Percentiles rank a stretch among this genome's conserved stretches.
Evolutionary conservation across 208 protist genomes (phyloP).

Genomic region (Giardia muris): DNA sequence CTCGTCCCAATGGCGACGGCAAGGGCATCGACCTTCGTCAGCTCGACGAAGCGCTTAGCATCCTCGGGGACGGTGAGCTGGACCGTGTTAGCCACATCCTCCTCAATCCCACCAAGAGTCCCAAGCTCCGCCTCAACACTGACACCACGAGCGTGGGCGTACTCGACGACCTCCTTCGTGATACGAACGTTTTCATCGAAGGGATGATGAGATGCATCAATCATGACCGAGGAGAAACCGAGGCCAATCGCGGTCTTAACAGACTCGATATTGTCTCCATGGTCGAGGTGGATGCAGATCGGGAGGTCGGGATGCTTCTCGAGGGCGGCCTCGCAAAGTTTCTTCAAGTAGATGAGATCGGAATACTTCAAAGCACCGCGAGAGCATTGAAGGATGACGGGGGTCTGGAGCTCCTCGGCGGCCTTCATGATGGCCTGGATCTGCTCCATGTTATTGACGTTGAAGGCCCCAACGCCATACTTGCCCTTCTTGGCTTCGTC

Average conservation of each 20-base stretch:
- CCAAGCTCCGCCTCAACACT: constrained; percentile 49
- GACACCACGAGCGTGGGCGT: constrained; percentile 42
- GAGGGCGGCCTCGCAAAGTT: constrained; percentile 42
- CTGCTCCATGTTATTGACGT: constrained; percentile 49
- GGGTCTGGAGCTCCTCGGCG: constrained; percentile 39
- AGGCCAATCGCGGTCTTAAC: constrained; percentile 32
- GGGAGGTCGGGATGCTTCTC: constrained; percentile 44
- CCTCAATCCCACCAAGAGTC: constrained; percentile 45
- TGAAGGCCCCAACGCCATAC: constrained; percentile 47
- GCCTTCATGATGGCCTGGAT: constrained; percentile 46
- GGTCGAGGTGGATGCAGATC: constrained; percentile 46
- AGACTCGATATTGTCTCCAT: constrained; percentile 41
- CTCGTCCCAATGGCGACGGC: constrained; percentile 49
- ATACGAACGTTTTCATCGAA: constrained; percentile 47
- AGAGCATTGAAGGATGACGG: constrained; percentile 48
- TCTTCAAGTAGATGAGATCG: constrained; percentile 41
- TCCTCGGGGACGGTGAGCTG: constrained; percentile 45
- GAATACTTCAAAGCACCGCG: constrained; percentile 47
- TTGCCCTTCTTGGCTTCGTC: constrained; percentile 33
- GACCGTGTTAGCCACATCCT: constrained; percentile 37
- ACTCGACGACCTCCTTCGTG: constrained; percentile 47
- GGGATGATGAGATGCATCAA: constrained; percentile 44
- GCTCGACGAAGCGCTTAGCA: constrained; percentile 38
- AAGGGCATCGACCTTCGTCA: constrained; percentile 46
- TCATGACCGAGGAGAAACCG: constrained; percentile 52